phyloP scores from a whole-genome alignment of 2,329 filamentous ascomycete genomes.

The Diaporthe ampelina region DNA sequence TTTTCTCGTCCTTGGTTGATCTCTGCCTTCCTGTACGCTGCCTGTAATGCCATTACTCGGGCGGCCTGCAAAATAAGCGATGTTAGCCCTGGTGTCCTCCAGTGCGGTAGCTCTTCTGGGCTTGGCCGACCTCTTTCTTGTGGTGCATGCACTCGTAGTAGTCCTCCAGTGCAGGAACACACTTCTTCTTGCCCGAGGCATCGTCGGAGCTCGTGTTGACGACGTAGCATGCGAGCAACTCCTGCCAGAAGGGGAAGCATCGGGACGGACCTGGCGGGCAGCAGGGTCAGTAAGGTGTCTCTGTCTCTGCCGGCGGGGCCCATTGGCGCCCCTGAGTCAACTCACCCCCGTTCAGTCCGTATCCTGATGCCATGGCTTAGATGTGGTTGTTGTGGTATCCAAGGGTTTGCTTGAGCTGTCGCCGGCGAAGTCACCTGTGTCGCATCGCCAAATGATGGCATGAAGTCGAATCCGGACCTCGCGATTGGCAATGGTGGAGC shows the following conservation, averaged over 20 bases:
- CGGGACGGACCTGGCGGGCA: constrained; percentile 70
- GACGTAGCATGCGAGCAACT: constrained; percentile 97
- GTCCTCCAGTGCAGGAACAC: constrained; percentile 87
- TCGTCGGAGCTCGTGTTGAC: constrained; percentile 89
- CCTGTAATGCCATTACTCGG: constrained; percentile 83
- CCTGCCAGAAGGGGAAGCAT: constrained; percentile 99
- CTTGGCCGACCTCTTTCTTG: constrained; percentile 88
- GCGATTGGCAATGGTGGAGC: constrained; percentile 33
- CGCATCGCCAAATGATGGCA: constrained; percentile 34
- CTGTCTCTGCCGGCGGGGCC: constrained; percentile 42
- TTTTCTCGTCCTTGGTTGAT: constrained; percentile 82
- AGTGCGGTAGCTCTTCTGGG: background rate
- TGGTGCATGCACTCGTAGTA: constrained; percentile 99
- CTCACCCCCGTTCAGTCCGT: constrained; percentile 58
- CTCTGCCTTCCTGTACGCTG: constrained; percentile 86
- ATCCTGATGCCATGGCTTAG: constrained; percentile 43
- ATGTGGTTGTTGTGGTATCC: constrained; percentile 27
- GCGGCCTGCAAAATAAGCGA: constrained; percentile 70
- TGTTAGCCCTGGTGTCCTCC: constrained; percentile 27
- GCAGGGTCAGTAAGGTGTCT: constrained; percentile 21
- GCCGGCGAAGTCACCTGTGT: constrained; percentile 34
- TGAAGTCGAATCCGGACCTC: constrained; percentile 37
- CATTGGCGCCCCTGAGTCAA: constrained; percentile 41
- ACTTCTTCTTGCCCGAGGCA: constrained; percentile 87
- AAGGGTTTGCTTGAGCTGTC: constrained; percentile 11